These are phyloP conservation scores for Pseudocercospora vitis DNA, from an alignment of 2,329 filamentous ascomycete species.

Conservation along the genomic window DNA sequence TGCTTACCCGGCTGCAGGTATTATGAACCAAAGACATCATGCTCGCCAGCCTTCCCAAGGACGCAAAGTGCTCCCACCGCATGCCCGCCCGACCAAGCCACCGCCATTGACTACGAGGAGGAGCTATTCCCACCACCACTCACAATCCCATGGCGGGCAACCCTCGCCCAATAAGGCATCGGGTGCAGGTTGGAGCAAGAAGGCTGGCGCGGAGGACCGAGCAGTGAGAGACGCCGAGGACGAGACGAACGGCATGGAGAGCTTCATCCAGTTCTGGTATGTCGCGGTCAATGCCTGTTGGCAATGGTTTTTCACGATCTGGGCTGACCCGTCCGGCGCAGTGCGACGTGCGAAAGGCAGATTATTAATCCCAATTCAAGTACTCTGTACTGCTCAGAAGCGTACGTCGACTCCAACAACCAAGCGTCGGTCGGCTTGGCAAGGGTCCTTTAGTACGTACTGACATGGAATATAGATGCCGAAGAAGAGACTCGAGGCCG, in stretches of 20 bases:
- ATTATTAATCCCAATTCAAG: conserved; percentile 61
- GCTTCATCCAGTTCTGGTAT: conserved; percentile 56
- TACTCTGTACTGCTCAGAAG: conserved; percentile 65
- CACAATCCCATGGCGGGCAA: conserved; percentile 18
- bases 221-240: conserved; percentile 34
- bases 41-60: conserved; percentile 30
- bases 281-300: conserved; percentile 17
- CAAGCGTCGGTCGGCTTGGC: neutral
- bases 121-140: conserved; percentile 27
- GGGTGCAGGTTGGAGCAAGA: conserved; percentile 25
- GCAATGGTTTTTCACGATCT: neutral
- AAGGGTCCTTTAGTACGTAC: neutral
- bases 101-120: conserved; percentile 27
- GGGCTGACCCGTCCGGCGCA: conserved; percentile 35
- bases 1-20: conserved; percentile 10
- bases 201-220: conserved; percentile 17
- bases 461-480: conserved; percentile 43
- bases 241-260: conserved; percentile 53
- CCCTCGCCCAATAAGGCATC: conserved; percentile 18
- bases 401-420: conserved; percentile 47
- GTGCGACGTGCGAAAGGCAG: conserved; percentile 65
- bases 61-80: conserved; percentile 30
- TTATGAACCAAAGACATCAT: conserved; percentile 33
- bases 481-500: conserved; percentile 43
- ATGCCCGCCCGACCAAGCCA: conserved; percentile 30